phyloP scores from a whole-genome alignment of 331 rosid genomes.

The Dryas integrifolia region DNA sequence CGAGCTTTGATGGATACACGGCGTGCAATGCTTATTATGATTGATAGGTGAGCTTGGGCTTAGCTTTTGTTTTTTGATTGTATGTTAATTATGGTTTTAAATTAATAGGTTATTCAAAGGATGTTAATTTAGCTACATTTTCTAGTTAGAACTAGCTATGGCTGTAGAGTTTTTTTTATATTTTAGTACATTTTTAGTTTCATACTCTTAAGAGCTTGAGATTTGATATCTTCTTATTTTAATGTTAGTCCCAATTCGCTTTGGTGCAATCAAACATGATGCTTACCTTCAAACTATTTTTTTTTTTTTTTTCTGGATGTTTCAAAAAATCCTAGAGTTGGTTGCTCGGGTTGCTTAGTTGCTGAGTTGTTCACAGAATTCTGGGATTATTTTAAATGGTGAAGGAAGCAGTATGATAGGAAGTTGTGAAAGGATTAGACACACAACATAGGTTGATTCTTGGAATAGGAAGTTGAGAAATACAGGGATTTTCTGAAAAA shows the following conservation, averaged over 20 bases:
- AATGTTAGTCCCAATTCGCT: neutral
- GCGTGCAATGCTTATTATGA: constrained; percentile 71
- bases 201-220: neutral
- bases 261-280: neutral
- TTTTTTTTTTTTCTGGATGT: neutral
- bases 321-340: too few species aligned
- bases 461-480: neutral
- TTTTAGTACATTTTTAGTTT: neutral
- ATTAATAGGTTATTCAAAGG: neutral
- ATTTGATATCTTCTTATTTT: neutral
- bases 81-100: neutral
- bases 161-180: neutral
- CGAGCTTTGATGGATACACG: constrained; percentile 52
- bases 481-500: too few species aligned
- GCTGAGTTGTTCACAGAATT: too few species aligned
- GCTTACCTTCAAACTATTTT: neutral
- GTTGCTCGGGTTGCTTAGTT: neutral
- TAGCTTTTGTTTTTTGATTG: neutral
- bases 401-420: too few species aligned
- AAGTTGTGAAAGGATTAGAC: too few species aligned
- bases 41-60: constrained; percentile 59
- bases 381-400: too few species aligned
- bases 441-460: neutral
- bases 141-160: neutral
- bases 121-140: neutral